A percentile compares a stretch with the other conserved stretches of the same genome.
Evolutionary conservation across 495 filamentous ascomycete genomes (phyloP).

Genomic region (Letharia lupina): DNA sequence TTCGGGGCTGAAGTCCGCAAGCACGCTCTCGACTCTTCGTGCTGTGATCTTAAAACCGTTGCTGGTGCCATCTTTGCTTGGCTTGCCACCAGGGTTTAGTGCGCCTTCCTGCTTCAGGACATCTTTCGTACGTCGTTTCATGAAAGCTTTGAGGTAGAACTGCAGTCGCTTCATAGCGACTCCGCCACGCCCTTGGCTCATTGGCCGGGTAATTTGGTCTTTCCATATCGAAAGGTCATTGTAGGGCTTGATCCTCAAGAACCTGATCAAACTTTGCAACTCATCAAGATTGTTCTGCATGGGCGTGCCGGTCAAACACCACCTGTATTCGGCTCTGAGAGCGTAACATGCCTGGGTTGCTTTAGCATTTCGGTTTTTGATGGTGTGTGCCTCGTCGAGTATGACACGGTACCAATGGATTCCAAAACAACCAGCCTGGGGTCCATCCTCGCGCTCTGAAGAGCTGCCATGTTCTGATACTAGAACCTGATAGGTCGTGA

Average conservation of each 20-base stretch:
- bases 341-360: constrained; percentile 80
- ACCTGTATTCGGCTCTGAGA: constrained; percentile 73
- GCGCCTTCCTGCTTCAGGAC: constrained; percentile 77
- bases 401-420: constrained; percentile 93
- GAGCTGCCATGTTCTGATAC: constrained; percentile 76
- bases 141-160: constrained; percentile 76
- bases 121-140: constrained; percentile 95
- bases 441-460: constrained; percentile 41
- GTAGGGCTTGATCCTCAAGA: constrained; percentile 86
- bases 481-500: constrained; percentile 92
- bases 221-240: constrained; percentile 76
- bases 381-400: constrained; percentile 92
- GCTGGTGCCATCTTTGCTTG: constrained; percentile 36
- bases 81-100: constrained; percentile 59
- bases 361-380: constrained; percentile 97
- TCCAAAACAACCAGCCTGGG: constrained; percentile 78
- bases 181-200: constrained; percentile 77
- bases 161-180: constrained; percentile 85
- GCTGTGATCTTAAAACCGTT: constrained; percentile 77
- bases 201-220: constrained; percentile 73
- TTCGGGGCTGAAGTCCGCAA: constrained; percentile 66
- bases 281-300: constrained; percentile 99
- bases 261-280: constrained; percentile 84
- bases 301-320: constrained; percentile 93
- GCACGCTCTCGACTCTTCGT: constrained; percentile 74